Conservation (phyloP, 2,329 filamentous ascomycete genomes). For the Calonectria ilicicola region DNA sequence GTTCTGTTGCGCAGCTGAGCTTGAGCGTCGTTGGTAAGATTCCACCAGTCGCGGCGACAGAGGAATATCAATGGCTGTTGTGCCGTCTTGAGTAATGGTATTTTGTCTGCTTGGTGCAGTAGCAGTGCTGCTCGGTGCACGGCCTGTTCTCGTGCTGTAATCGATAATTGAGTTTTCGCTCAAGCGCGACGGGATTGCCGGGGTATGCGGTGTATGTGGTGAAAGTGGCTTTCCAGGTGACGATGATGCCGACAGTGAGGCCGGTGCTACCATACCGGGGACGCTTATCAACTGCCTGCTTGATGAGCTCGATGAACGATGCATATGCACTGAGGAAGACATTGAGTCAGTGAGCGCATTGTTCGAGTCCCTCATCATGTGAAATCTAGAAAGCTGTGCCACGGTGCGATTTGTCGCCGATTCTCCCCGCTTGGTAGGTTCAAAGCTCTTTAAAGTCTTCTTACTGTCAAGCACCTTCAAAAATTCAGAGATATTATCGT, state of each 20-base stretch:
- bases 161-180: constrained; percentile 84
- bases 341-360: constrained; percentile 92
- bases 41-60: constrained; percentile 73
- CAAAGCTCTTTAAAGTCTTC: constrained; percentile 87
- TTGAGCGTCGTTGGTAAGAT: constrained; percentile 71
- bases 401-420: constrained; percentile 80
- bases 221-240: constrained; percentile 92
- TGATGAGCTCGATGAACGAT: constrained; percentile 83
- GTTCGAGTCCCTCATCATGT: constrained; percentile 90
- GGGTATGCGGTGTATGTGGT: constrained; percentile 91
- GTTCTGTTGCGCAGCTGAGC: constrained; percentile 75
- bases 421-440: constrained; percentile 74
- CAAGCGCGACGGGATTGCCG: constrained; percentile 91
- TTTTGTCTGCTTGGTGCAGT: constrained; percentile 50
- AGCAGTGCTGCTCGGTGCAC: constrained; percentile 39
- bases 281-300: constrained; percentile 71
- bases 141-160: constrained; percentile 48
- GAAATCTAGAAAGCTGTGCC: constrained; percentile 86
- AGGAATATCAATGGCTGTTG: constrained; percentile 79
- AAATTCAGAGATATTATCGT: constrained; percentile 94
- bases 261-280: constrained; percentile 76
- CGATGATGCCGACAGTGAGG: constrained; percentile 85
- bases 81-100: constrained; percentile 62
- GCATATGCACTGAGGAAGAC: constrained; percentile 87
- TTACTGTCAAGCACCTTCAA: constrained; percentile 88